Evolutionary conservation across 768 basidiomycete genomes (phyloP).

Genomic region (Mrakia hoshinonis): DNA sequence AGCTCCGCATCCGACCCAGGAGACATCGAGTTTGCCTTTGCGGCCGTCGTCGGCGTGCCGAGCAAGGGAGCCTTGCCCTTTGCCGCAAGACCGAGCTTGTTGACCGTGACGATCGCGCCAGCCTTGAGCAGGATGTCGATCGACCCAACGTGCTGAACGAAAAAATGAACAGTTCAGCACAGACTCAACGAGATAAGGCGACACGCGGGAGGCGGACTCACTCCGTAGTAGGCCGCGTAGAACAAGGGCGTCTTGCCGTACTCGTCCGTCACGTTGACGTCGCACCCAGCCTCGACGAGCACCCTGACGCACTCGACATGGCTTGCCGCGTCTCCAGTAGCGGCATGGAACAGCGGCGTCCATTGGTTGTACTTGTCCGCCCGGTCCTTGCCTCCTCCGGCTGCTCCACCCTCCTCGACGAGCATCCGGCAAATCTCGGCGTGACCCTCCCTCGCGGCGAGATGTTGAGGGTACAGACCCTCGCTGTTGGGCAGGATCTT

Average conservation of each 20-base stretch:
- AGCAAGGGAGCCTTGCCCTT: conserved; percentile 11
- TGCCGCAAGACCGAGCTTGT: conserved; percentile 22
- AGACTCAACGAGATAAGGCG: neutral
- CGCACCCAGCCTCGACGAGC: conserved; percentile 70
- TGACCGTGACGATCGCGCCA: conserved; percentile 20
- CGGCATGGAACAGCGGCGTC: conserved; percentile 94
- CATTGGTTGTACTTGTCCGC: conserved; percentile 96
- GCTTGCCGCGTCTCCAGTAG: conserved; percentile 57
- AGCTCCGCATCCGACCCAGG: conserved; percentile 14
- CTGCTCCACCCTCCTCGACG: conserved; percentile 49
- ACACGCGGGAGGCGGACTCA: neutral
- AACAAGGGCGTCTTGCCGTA: conserved; percentile 73
- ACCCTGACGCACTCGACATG: conserved; percentile 62
- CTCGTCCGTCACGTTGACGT: conserved; percentile 72
- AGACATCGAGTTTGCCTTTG: conserved; percentile 3
- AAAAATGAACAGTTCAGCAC: neutral
- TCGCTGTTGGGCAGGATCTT: conserved; percentile 75
- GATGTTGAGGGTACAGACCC: conserved; percentile 93
- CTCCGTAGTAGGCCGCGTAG: conserved; percentile 92
- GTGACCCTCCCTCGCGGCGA: conserved; percentile 88
- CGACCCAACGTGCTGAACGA: conserved; percentile 22
- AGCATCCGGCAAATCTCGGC: conserved; percentile 71
- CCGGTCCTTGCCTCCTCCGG: conserved; percentile 59
- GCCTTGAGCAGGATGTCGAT: conserved; percentile 25
- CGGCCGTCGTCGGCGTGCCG: conserved; percentile 1